Evolutionary conservation across 2,329 filamentous ascomycete species (phyloP), one percentile per base, ranked within the genome.

Genomic region (Penicillium sp.): DNA sequence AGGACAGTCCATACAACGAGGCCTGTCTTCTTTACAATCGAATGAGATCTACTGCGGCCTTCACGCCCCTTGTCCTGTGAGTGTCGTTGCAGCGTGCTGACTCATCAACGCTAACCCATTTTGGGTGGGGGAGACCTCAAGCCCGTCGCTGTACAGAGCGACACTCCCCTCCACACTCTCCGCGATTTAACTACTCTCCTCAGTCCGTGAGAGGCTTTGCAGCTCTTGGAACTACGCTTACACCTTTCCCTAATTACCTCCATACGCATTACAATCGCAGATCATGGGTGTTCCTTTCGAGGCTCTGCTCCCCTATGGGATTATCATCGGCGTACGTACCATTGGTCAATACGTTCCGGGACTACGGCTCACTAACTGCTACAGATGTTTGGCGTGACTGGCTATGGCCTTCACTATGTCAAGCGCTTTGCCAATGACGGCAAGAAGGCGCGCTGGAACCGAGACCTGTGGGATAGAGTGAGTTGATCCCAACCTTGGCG

Each of bases 241-340:
- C 19, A 11, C 26, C 40, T 40, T 29, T 26, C 26, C 27, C 34
- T 23, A 19, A 36, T 34, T 27, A 19, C 29, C 32, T 40, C 32
- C 30, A 38, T 34, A 48, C 26, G 10, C 34, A 35, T 40, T 40
- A 40, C 53, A 43, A 56, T 43, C 47, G 23, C 43, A 53, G 61
- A 62, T 60, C 61, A 86, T 86, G 84, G 83, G 83, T 73, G 82
- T 87, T 59, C 84, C 84, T 41, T 87, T 87, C 71, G 84, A 87
- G 76, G 80, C 84, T 61, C 73, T 87, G 62, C 68, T 87, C 65
- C 84, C 84, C 45, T 86, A 86, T 70, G 84, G 78, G 63, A 82
- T 87, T 69, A 84, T 85, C 74, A 74, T 84, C 51, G 79, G 73
- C 69, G 83, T 86, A 80, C 58, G 81, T 75, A 47, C 57, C 52